Conservation (phyloP, 306 rosid genomes). For the Datisca glomerata region DNA sequence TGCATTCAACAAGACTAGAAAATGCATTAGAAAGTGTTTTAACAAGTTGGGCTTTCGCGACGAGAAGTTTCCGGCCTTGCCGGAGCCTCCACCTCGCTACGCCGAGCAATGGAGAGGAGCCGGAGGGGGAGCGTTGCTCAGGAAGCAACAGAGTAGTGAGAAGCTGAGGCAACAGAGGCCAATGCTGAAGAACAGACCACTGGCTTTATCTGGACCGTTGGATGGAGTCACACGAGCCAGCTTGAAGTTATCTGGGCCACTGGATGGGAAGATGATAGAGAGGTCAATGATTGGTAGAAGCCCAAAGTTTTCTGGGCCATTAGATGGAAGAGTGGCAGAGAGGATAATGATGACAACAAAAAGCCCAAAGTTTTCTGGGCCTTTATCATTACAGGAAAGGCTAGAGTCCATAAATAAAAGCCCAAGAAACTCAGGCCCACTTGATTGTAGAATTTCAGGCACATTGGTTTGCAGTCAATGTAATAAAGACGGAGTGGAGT, state of each 20-base stretch:
- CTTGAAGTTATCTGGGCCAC: constrained; percentile 39
- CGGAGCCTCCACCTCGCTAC: constrained; percentile 17
- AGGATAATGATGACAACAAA: constrained; percentile 1
- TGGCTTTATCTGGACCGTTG: constrained; percentile 68
- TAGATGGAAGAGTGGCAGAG: constrained; percentile 18
- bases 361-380: constrained; percentile 18
- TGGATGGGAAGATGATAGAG: constrained; percentile 23
- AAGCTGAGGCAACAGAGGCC: constrained; percentile 15
- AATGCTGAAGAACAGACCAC: constrained; percentile 5
- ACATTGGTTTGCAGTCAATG: constrained; percentile 29
- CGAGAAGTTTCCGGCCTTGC: neutral
- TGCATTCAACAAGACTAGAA: constrained; percentile 33
- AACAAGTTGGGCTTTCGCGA: constrained; percentile 19
- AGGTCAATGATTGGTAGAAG: constrained; percentile 16
- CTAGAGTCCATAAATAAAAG: constrained; percentile 17
- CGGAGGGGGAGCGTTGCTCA: neutral
- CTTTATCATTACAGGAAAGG: constrained; percentile 6
- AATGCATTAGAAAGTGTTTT: constrained; percentile 43
- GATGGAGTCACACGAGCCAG: constrained; percentile 40
- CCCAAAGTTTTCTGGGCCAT: constrained; percentile 22
- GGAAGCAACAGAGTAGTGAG: constrained; percentile 5
- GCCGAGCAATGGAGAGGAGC: constrained; percentile 37
- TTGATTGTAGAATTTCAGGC: constrained; percentile 21
- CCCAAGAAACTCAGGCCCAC: constrained; percentile 21
- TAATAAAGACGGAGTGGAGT: constrained; percentile 28